Evolutionary conservation across 495 filamentous ascomycete genomes (phyloP), one percentile per base, ranked within the genome.

Genomic region (Penicillium robsamsonii): DNA sequence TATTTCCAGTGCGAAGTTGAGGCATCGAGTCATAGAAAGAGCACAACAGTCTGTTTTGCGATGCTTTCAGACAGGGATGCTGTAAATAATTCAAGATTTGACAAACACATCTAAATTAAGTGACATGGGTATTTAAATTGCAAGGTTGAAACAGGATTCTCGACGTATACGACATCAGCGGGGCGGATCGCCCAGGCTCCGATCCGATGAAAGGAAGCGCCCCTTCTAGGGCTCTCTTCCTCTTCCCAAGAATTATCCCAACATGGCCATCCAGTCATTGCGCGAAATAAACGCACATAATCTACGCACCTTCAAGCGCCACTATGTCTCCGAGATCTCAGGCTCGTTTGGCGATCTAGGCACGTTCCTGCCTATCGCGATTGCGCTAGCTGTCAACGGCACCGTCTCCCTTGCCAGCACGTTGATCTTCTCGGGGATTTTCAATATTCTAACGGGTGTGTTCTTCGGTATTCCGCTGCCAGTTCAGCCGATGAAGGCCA

Each of bases 401-500:
- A 88, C 85, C 1, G 89, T 97, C 58, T 87, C 87, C 31, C 83
- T 97, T 0, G 81, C 90, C 30, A 84, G 86, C 46, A 96, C 93
- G 0, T 80, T 97, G 1, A 81, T 97, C 5, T 95, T 96, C 69
- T 88, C 89, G 0, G 93, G 93, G 1, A 57, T 92, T 6, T 91
- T 86, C 62, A 97, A 97, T 62, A 84, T 97, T 48, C 54, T 86
- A 5, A 96, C 91, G 0, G 93, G 93, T 9, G 64, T 86, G 4
- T 67, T 85, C 30, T 97, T 96, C 64, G 92, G 92, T 10, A 85
- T 97, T 22, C 91, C 91, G 0, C 68, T 96, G 0, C 91, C 91
- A 0, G 90, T 96, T 0, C 90, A 93, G 70, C 90, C 90, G 11
- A 90, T 94, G 88, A 91, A 95, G 75, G 92, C 92, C 17, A 92